These are phyloP conservation scores for Suhomyces kunorum DNA, from an alignment of 1,139 yeast species.

Conservation along the genomic window DNA sequence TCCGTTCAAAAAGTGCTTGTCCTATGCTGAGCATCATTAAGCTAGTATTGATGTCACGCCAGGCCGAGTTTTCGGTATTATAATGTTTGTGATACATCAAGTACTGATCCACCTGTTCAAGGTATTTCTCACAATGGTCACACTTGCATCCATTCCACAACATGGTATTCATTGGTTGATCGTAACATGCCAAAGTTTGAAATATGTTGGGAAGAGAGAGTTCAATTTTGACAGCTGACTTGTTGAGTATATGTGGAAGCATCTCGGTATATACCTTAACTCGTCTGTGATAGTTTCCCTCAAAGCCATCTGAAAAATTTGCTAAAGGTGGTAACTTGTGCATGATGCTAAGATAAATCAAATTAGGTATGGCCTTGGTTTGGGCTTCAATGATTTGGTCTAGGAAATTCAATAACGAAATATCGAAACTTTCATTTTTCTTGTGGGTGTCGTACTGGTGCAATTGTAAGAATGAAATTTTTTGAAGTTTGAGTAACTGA, in stretches of 20 bases:
- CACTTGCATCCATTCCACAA: constrained; percentile 80
- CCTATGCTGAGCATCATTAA: constrained; percentile 56
- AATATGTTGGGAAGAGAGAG: constrained; percentile 59
- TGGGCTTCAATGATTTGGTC: constrained; percentile 23
- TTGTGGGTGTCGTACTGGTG: constrained; percentile 48
- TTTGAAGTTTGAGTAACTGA: constrained; percentile 23
- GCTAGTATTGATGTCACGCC: constrained; percentile 62
- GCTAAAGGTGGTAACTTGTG: constrained; percentile 50
- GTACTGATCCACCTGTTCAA: constrained; percentile 56
- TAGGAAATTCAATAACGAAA: constrained; percentile 48
- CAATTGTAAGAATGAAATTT: constrained; percentile 51
- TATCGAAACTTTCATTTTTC: constrained; percentile 58
- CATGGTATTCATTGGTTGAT: constrained; percentile 64
- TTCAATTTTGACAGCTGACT: constrained; percentile 29
- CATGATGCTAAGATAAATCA: constrained; percentile 45
- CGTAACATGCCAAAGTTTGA: constrained; percentile 64
- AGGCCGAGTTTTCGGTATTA: constrained; percentile 41
- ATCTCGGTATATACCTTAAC: constrained; percentile 48
- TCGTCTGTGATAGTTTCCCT: constrained; percentile 68
- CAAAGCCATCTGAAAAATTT: constrained; percentile 55
- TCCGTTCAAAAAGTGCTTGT: constrained; percentile 41
- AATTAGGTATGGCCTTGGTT: constrained; percentile 13
- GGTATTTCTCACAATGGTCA: constrained; percentile 47
- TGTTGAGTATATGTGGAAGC: constrained; percentile 44
- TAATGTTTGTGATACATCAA: constrained; percentile 64